Conservation (phyloP, 2,329 filamentous ascomycete species). For the Biscogniauxia marginata region DNA sequence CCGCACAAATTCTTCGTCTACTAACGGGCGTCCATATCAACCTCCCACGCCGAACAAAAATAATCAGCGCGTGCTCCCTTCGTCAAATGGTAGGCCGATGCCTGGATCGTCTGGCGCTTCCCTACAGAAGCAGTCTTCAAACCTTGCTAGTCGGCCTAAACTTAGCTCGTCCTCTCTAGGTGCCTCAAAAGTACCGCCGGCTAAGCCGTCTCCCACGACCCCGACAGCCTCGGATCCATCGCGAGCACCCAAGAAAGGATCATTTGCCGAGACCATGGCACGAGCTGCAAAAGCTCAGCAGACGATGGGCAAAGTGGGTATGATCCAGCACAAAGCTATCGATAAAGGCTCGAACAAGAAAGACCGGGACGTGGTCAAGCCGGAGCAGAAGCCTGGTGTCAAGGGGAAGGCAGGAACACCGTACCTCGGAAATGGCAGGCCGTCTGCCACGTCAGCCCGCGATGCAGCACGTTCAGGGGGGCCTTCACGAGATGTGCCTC, state of each 20-base stretch:
- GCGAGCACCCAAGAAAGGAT: constrained; percentile 65
- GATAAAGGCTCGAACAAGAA: constrained; percentile 61
- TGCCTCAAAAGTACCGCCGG: constrained; percentile 21
- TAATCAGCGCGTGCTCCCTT: constrained; percentile 16
- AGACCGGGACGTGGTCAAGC: constrained; percentile 47
- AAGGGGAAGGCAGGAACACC: constrained; percentile 29
- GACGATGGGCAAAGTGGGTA: constrained; percentile 61
- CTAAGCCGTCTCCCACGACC: constrained; percentile 29
- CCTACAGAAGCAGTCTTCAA: constrained; percentile 19
- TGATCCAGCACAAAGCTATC: constrained; percentile 72
- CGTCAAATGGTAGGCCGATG: constrained; percentile 20
- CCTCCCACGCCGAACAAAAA: constrained; percentile 21
- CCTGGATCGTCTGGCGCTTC: constrained; percentile 8
- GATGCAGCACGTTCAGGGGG: constrained; percentile 15
- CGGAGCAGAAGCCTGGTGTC: constrained; percentile 41
- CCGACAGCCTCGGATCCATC: constrained; percentile 28
- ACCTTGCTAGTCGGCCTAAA: constrained; percentile 21
- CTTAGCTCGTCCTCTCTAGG: constrained; percentile 15
- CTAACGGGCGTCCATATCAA: constrained; percentile 26
- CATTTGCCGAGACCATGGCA: constrained; percentile 72
- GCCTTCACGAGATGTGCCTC: constrained; percentile 14
- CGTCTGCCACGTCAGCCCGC: constrained; percentile 17
- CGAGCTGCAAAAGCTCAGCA: constrained; percentile 66
- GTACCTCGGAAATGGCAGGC: constrained; percentile 26
- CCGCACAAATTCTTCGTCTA: constrained; percentile 25